Evolutionary conservation across 257 asterid genomes (phyloP).

Genomic region (Linaria vulgaris): DNA sequence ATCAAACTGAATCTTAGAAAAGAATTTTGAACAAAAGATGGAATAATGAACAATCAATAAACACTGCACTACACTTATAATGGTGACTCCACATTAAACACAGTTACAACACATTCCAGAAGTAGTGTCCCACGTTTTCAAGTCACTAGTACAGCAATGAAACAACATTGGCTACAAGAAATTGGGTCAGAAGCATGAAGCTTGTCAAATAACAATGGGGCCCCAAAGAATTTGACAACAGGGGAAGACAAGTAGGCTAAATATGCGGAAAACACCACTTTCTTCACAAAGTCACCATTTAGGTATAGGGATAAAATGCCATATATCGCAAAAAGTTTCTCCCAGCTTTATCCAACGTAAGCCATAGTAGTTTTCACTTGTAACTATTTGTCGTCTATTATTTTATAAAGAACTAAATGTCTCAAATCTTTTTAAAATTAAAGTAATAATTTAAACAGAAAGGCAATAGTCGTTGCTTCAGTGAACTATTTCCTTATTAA

Average conservation of each 20-base stretch:
- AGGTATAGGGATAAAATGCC: no score
- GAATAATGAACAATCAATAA: background rate
- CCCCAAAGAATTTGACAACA: background rate
- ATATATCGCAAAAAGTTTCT: background rate
- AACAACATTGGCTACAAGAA: background rate
- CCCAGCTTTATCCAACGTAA: background rate
- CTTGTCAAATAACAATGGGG: background rate
- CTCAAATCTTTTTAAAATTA: background rate
- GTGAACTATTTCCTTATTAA: background rate
- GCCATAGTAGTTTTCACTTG: background rate
- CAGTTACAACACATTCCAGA: background rate
- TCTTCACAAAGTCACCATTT: background rate
- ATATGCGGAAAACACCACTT: background rate
- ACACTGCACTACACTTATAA: background rate
- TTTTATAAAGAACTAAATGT: no score
- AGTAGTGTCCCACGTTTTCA: background rate
- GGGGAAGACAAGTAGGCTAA: background rate
- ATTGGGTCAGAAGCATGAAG: background rate
- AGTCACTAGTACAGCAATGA: background rate
- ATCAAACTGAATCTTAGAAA: slow-evolving; percentile 1
- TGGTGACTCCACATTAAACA: slow-evolving; percentile 10
- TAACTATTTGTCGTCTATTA: background rate
- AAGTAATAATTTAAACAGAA: background rate
- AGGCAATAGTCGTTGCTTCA: background rate
- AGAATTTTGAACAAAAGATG: slow-evolving; percentile 10